These are phyloP conservation scores for Fusarium concolor DNA, from an alignment of 2,329 filamentous ascomycete species.

Conservation along the genomic window DNA sequence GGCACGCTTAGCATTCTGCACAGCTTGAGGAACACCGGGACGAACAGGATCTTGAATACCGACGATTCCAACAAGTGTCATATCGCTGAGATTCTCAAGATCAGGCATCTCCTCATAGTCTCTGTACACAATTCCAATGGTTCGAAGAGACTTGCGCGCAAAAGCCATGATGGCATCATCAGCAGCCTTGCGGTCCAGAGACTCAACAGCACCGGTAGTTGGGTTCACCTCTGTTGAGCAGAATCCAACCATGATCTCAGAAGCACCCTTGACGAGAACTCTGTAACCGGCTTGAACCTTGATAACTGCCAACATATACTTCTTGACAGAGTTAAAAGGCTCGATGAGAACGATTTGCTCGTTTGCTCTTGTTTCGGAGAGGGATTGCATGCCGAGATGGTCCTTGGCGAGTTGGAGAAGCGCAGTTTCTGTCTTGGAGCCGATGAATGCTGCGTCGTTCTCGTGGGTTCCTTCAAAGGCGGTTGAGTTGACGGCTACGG, in stretches of 20 bases:
- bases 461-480: conserved; percentile 80
- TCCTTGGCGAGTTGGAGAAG: conserved; percentile 75
- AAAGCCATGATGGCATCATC: conserved; percentile 78
- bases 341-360: conserved; percentile 73
- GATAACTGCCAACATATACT: conserved; percentile 75
- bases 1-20: conserved; percentile 77
- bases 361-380: conserved; percentile 72
- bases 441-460: conserved; percentile 73
- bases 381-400: conserved; percentile 73
- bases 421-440: conserved; percentile 82
- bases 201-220: conserved; percentile 58
- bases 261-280: conserved; percentile 73
- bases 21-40: conserved; percentile 77
- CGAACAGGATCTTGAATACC: conserved; percentile 86
- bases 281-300: conserved; percentile 64
- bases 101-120: conserved; percentile 74
- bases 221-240: conserved; percentile 60
- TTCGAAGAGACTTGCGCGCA: conserved; percentile 82
- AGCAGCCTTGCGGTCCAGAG: conserved; percentile 64
- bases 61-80: conserved; percentile 72
- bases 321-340: conserved; percentile 80
- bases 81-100: conserved; percentile 68
- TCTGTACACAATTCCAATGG: conserved; percentile 84
- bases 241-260: conserved; percentile 69
- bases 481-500: conserved; percentile 73